Percentiles rank a stretch among this genome's conserved stretches.
phyloP scores from a whole-genome alignment of 177 flowering plant species.

The Vitis hybrid region DNA sequence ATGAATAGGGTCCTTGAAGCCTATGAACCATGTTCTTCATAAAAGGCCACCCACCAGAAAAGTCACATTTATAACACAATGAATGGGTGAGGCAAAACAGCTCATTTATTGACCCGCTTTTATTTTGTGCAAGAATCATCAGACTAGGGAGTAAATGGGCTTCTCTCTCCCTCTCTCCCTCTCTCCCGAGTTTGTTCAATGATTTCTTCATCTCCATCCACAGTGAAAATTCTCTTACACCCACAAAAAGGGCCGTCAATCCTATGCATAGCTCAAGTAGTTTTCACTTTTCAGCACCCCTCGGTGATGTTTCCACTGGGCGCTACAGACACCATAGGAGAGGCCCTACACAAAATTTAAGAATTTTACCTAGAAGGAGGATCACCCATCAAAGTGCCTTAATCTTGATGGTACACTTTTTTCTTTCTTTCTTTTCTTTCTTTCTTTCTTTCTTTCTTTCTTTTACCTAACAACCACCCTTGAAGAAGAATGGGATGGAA shows the following conservation, averaged over 20 bases:
- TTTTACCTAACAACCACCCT: background rate
- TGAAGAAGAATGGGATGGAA: background rate
- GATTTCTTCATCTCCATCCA: background rate
- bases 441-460: background rate
- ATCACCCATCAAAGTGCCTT: background rate
- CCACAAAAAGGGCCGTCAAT: background rate
- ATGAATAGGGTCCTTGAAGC: background rate
- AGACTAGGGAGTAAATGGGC: background rate
- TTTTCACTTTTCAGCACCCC: background rate
- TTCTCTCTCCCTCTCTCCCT: constrained; percentile 1
- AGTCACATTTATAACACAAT: constrained; percentile 2
- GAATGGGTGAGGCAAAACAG: background rate
- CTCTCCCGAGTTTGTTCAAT: background rate
- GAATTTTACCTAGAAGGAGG: too few relatives aligned
- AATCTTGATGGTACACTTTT: background rate
- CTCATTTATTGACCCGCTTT: background rate
- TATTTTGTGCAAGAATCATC: background rate
- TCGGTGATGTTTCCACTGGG: background rate
- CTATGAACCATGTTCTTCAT: background rate
- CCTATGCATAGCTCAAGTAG: background rate
- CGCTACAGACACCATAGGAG: background rate
- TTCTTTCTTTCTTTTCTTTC: too few relatives aligned
- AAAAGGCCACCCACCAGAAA: constrained; percentile 1
- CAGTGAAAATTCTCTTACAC: background rate
- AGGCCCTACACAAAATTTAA: background rate